Conservation (phyloP, 2,329 filamentous ascomycete genomes). For the Sporothrix brasiliensis region DNA sequence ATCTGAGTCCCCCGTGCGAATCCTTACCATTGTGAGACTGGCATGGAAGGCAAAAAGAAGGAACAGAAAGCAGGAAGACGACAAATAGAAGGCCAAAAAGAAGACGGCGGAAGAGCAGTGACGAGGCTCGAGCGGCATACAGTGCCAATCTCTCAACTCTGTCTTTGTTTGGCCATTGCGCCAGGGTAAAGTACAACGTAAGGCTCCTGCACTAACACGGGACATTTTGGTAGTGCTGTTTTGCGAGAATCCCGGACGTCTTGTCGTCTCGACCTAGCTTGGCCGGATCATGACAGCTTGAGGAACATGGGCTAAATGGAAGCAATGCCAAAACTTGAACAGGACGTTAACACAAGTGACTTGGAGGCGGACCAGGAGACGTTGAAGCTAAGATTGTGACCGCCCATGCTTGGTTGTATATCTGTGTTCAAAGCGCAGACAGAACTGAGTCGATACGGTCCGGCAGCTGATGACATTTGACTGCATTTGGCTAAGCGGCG, state of each 20-base stretch:
- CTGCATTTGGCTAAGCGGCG: neutral
- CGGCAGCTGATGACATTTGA: neutral
- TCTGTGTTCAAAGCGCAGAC: neutral
- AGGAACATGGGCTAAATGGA: neutral
- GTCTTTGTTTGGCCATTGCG: neutral
- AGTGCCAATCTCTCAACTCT: too few species aligned
- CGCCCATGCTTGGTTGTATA: constrained; percentile 11
- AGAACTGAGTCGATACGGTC: neutral
- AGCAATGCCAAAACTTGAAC: neutral
- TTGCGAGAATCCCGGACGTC: neutral
- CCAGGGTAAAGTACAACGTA: neutral
- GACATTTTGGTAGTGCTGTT: neutral
- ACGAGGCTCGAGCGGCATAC: constrained; percentile 6
- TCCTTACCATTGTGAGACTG: constrained; percentile 19
- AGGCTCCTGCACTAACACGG: neutral
- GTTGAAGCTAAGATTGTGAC: constrained; percentile 9
- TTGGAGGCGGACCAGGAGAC: neutral
- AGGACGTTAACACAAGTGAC: neutral
- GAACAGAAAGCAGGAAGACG: neutral
- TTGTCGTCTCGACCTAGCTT: neutral
- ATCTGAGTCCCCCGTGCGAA: neutral
- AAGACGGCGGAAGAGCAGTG: neutral
- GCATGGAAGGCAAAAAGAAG: constrained; percentile 20
- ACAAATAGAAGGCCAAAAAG: neutral
- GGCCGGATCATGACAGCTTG: neutral